phyloP scores from a whole-genome alignment of 2,329 filamentous ascomycete genomes.

The Sporothrix brunneoviolacea region DNA sequence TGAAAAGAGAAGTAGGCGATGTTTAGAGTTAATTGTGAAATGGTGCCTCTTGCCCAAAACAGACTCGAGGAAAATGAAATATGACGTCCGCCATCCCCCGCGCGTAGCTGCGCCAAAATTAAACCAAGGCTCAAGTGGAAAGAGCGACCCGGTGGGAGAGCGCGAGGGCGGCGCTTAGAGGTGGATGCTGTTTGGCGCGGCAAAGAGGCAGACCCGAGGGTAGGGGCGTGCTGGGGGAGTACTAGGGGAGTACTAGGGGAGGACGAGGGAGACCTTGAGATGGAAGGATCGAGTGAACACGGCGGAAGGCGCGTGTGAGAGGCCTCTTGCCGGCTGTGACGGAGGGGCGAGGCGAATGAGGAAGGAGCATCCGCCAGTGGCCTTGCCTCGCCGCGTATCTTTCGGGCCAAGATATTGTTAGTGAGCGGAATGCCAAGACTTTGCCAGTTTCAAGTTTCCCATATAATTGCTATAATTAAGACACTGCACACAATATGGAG shows the following conservation, averaged over 20 bases:
- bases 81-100: neutral
- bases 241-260: too few species aligned
- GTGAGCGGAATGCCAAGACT: neutral
- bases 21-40: neutral
- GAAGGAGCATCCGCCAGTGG: neutral
- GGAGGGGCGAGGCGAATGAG: neutral
- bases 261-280: neutral
- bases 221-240: too few species aligned
- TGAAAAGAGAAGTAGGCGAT: too few species aligned
- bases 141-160: neutral
- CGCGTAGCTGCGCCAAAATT: constrained; percentile 10
- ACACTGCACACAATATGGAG: too few species aligned
- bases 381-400: too few species aligned
- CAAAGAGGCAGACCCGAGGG: constrained; percentile 1
- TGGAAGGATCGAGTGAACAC: too few species aligned
- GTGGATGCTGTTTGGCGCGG: constrained; percentile 17
- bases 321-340: constrained; percentile 4
- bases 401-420: too few species aligned
- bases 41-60: neutral
- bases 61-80: neutral
- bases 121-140: neutral
- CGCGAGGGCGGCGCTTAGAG: constrained; percentile 16
- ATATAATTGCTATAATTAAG: too few species aligned
- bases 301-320: neutral
- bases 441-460: too few species aligned